Conservation (phyloP, 352 stramenopile species). For the Phytophthora colocasiae region DNA sequence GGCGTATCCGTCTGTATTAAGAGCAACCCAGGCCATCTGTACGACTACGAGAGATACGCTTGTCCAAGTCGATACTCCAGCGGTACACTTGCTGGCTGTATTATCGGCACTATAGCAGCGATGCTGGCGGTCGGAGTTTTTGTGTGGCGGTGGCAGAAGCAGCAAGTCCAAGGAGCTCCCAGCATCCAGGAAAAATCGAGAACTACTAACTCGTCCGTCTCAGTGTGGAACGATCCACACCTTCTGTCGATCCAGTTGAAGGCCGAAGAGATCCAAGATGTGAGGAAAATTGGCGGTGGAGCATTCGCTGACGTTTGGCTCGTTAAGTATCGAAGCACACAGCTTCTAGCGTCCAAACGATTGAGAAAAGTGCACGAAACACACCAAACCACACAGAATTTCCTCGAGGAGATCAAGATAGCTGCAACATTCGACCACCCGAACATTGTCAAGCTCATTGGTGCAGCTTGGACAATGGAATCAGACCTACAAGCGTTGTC, state of each 20-base stretch:
- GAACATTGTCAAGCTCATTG: slow-evolving; percentile 50
- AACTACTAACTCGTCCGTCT: slow-evolving; percentile 8
- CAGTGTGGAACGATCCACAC: slow-evolving; percentile 50
- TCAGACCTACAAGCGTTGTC: slow-evolving; percentile 57
- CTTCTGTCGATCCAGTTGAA: slow-evolving; percentile 49
- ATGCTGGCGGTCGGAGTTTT: slow-evolving; percentile 10
- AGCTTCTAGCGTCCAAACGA: slow-evolving; percentile 46
- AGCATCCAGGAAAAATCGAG: background rate
- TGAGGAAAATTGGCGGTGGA: slow-evolving; percentile 50
- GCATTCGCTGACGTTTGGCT: slow-evolving; percentile 52
- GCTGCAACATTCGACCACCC: slow-evolving; percentile 49
- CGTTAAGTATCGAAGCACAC: slow-evolving; percentile 43
- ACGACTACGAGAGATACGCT: slow-evolving; percentile 5
- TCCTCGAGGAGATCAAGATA: slow-evolving; percentile 61
- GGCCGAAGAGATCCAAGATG: slow-evolving; percentile 51
- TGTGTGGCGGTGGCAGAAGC: slow-evolving; percentile 16
- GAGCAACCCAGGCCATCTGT: slow-evolving; percentile 2
- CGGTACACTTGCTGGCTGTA: slow-evolving; percentile 18
- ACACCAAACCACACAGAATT: slow-evolving; percentile 37
- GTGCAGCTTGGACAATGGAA: slow-evolving; percentile 50
- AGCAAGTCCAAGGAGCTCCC: background rate
- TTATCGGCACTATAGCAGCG: slow-evolving; percentile 13
- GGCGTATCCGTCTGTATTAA: slow-evolving; percentile 15
- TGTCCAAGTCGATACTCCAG: slow-evolving; percentile 17
- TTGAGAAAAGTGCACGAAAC: slow-evolving; percentile 35